A percentile compares a stretch with the other conserved stretches of the same genome.
Conservation (phyloP, 2,329 filamentous ascomycete species). For the Diaporthe vaccinii region DNA sequence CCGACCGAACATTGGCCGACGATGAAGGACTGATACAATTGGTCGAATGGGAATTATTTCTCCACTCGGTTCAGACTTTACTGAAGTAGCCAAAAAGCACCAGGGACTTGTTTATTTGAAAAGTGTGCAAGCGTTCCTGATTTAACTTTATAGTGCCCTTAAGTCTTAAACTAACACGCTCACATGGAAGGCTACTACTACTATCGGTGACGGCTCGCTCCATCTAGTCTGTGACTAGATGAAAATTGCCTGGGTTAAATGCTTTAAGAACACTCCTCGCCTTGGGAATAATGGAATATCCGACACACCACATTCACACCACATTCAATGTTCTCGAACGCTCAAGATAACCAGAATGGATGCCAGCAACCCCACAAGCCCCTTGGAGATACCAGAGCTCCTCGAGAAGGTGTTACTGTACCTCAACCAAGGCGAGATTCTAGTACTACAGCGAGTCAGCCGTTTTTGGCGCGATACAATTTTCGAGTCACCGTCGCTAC, state of each 20-base stretch:
- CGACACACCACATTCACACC: no score
- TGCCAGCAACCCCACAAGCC: no score
- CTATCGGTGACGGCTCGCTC: neutral
- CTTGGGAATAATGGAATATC: neutral
- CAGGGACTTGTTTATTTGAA: neutral
- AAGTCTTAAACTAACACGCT: neutral
- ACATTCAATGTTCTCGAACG: neutral
- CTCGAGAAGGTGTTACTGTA: neutral
- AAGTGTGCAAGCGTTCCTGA: neutral
- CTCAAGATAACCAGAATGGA: neutral
- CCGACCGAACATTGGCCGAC: no score
- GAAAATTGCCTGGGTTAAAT: neutral
- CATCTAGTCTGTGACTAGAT: neutral
- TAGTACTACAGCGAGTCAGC: neutral
- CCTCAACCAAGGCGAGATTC: neutral
- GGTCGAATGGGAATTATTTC: no score
- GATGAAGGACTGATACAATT: no score
- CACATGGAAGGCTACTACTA: neutral
- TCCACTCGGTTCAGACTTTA: no score
- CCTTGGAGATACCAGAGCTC: neutral
- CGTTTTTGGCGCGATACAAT: neutral
- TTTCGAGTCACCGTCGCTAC: neutral
- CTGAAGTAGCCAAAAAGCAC: no score
- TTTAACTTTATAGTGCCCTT: neutral
- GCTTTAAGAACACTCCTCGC: neutral